Percentiles rank a stretch among this genome's conserved stretches.
These are phyloP conservation scores for Fusarium citri DNA, from an alignment of 2,329 filamentous ascomycete species.

Conservation along the genomic window DNA sequence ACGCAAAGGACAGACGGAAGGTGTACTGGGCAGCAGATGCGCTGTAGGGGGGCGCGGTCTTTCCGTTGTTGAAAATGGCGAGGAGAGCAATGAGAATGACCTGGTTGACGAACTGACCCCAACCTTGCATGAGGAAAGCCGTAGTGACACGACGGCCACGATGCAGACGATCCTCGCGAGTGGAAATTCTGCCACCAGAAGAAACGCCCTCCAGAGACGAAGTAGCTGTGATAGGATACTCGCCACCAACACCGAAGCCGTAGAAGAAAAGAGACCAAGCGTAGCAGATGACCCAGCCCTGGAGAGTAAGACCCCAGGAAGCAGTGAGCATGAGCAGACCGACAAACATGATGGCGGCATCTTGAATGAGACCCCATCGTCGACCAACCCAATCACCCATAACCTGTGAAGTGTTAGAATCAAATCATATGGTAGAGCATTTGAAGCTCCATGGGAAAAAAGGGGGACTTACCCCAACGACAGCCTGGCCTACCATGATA, in stretches of 20 bases:
- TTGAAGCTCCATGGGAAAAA: neutral
- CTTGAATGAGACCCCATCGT: conserved; percentile 95
- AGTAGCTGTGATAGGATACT: conserved; percentile 97
- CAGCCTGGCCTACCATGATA: conserved; percentile 93
- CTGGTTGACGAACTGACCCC: conserved; percentile 97
- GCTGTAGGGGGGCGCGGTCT: conserved; percentile 81
- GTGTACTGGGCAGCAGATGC: conserved; percentile 84
- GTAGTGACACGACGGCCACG: conserved; percentile 95
- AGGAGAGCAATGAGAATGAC: conserved; percentile 87
- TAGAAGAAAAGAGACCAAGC: conserved; percentile 91
- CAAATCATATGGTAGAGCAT: neutral
- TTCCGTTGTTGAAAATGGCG: conserved; percentile 86
- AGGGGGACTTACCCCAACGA: conserved; percentile 75
- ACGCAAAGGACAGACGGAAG: conserved; percentile 91
- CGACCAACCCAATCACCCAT: conserved; percentile 83
- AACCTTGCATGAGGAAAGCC: conserved; percentile 98
- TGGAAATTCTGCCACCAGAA: conserved; percentile 87
- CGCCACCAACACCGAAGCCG: conserved; percentile 76
- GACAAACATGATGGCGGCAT: conserved; percentile 92
- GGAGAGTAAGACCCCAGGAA: conserved; percentile 85
- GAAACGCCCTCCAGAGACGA: conserved; percentile 93
- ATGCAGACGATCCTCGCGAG: conserved; percentile 91
- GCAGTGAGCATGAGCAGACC: conserved; percentile 92
- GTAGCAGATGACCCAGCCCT: conserved; percentile 98
- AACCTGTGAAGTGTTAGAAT: conserved; percentile 52